phyloP scores from a whole-genome alignment of 2,329 filamentous ascomycete species.

The Daldinia sp. region DNA sequence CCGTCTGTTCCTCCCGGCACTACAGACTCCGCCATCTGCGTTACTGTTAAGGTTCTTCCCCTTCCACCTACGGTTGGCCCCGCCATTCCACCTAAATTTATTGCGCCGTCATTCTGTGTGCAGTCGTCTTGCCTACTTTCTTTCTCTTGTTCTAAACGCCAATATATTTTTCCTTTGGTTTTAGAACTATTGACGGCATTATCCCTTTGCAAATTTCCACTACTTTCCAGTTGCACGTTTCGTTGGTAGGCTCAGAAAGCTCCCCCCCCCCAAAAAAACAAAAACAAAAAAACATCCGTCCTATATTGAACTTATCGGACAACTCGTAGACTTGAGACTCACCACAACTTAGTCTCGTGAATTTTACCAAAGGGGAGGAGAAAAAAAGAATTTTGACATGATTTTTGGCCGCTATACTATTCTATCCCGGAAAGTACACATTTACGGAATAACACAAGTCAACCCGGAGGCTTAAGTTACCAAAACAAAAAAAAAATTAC shows the following conservation, averaged over 20 bases:
- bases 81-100: slow-evolving; percentile 41
- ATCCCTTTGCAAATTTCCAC: background rate
- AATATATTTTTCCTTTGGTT: background rate
- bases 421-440: slow-evolving; percentile 12
- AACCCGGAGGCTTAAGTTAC: background rate
- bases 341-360: slow-evolving; percentile 4
- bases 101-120: slow-evolving; percentile 37
- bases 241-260: slow-evolving; percentile 4
- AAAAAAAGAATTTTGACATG: slow-evolving; percentile 19
- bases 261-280: too few relatives aligned
- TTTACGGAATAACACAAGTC: background rate
- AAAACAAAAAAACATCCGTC: slow-evolving; percentile 14
- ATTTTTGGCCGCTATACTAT: slow-evolving; percentile 5
- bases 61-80: slow-evolving; percentile 39
- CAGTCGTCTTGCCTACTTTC: slow-evolving; percentile 36
- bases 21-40: slow-evolving; percentile 39
- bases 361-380: background rate
- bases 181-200: slow-evolving; percentile 15
- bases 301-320: slow-evolving; percentile 15
- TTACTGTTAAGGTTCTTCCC: slow-evolving; percentile 37
- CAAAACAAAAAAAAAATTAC: background rate
- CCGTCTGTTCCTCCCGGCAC: slow-evolving; percentile 39
- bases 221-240: slow-evolving; percentile 12
- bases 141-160: slow-evolving; percentile 13
- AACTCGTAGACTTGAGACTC: slow-evolving; percentile 6